A percentile compares a stretch with the other conserved stretches of the same genome.
phyloP scores from a whole-genome alignment of 2,329 filamentous ascomycete species.

The Xenoacremonium recifei region DNA sequence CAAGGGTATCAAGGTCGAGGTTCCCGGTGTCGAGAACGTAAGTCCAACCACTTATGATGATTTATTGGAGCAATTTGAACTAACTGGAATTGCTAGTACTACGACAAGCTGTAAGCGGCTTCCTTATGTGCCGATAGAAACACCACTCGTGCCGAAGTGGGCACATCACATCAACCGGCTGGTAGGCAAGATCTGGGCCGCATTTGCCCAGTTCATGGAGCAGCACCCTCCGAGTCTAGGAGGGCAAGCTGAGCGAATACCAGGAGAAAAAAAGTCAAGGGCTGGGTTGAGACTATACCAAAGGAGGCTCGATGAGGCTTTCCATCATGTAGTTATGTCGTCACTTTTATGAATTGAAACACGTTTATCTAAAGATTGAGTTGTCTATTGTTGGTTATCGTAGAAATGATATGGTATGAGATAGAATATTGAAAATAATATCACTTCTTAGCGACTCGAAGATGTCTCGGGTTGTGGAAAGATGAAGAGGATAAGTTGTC shows the following conservation, averaged over 20 bases:
- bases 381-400: too few relatives aligned
- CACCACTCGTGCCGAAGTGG: constrained; percentile 42
- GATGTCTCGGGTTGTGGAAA: too few relatives aligned
- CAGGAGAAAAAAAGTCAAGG: constrained; percentile 31
- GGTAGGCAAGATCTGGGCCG: constrained; percentile 30
- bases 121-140: constrained; percentile 44
- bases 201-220: constrained; percentile 27
- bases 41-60: constrained; percentile 50
- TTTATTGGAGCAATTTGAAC: constrained; percentile 4
- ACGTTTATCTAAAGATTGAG: constrained; percentile 29
- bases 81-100: constrained; percentile 64
- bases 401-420: too few relatives aligned
- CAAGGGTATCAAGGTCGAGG: constrained; percentile 98
- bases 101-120: constrained; percentile 90
- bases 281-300: constrained; percentile 37
- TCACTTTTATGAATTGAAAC: constrained; percentile 40
- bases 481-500: too few relatives aligned
- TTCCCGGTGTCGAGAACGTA: constrained; percentile 93
- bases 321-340: constrained; percentile 44
- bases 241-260: constrained; percentile 33
- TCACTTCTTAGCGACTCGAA: too few relatives aligned
- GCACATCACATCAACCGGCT: constrained; percentile 41
- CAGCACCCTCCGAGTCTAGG: constrained; percentile 23
- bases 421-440: too few relatives aligned
- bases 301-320: constrained; percentile 36